Conservation (phyloP, 805 yeast genomes). For the Lipomyces anomalus region DNA sequence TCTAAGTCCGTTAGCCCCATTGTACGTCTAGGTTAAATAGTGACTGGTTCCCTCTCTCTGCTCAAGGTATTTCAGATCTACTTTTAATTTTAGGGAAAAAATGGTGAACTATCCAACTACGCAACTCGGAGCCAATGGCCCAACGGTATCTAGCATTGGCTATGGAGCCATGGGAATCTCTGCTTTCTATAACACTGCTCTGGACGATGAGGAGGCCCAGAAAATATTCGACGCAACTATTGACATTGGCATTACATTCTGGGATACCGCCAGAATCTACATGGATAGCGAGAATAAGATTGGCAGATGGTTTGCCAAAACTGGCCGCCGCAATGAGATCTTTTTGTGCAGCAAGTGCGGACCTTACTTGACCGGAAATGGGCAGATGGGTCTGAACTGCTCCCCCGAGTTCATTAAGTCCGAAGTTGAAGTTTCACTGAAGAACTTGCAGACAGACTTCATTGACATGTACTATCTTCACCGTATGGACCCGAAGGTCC, state of each 20-base stretch:
- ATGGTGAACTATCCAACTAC: too few species aligned
- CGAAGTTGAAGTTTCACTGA: constrained; percentile 12
- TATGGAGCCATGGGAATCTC: constrained; percentile 15
- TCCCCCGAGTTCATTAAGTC: constrained; percentile 16
- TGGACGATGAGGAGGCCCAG: not conserved
- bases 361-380: constrained; percentile 46
- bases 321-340: constrained; percentile 10
- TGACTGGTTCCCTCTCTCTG: too few species aligned
- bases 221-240: not conserved
- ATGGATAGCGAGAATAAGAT: constrained; percentile 5
- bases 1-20: too few species aligned
- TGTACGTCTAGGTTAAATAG: too few species aligned
- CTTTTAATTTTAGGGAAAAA: too few species aligned
- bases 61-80: too few species aligned
- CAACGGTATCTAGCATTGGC: constrained; percentile 14
- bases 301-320: constrained; percentile 6
- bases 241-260: constrained; percentile 9
- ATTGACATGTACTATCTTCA: constrained; percentile 66
- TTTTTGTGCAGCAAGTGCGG: constrained; percentile 9
- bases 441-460: constrained; percentile 10
- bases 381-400: constrained; percentile 32
- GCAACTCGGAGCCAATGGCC: constrained; percentile 13
- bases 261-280: constrained; percentile 8
- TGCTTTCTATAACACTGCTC: not conserved
- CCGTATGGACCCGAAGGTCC: constrained; percentile 54